Conservation (phyloP, 805 yeast genomes). For the Saturnispora galanensis region DNA sequence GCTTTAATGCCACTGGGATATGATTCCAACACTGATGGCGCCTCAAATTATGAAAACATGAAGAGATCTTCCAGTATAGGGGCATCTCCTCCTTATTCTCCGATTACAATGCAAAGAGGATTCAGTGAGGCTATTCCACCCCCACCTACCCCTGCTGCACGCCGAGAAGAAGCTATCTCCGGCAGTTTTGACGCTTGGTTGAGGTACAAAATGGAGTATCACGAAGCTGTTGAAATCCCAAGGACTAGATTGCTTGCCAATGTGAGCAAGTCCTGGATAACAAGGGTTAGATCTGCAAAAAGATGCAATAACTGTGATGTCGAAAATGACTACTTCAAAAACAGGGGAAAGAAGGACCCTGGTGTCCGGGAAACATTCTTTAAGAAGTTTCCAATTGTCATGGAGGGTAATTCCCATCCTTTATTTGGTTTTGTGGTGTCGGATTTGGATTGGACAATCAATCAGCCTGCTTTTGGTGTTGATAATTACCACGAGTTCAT, state of each 20-base stretch:
- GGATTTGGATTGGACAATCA: constrained; percentile 20
- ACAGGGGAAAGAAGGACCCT: constrained; percentile 18
- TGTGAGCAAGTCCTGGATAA: constrained; percentile 26
- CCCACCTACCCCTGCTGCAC: neutral
- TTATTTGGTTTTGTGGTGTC: constrained; percentile 39
- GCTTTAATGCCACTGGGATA: constrained; percentile 10
- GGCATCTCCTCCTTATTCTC: too few relatives aligned
- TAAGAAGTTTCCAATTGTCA: constrained; percentile 22
- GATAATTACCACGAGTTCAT: constrained; percentile 37
- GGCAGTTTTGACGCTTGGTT: constrained; percentile 20
- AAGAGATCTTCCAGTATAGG: too few relatives aligned
- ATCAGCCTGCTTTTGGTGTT: constrained; percentile 44
- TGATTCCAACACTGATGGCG: too few relatives aligned
- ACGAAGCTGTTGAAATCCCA: constrained; percentile 20
- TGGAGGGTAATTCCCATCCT: constrained; percentile 34
- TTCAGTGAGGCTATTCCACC: constrained; percentile 7
- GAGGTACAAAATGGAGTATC: constrained; percentile 16
- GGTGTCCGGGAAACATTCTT: constrained; percentile 19
- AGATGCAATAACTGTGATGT: neutral
- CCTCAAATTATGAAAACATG: too few relatives aligned
- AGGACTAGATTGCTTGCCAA: constrained; percentile 20
- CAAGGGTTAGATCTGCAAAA: constrained; percentile 14
- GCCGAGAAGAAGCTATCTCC: constrained; percentile 14
- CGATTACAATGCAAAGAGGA: neutral
- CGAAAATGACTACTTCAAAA: constrained; percentile 1